Evolutionary conservation across 208 protist genomes (phyloP).

Genomic region (Zelonia costaricensis): DNA sequence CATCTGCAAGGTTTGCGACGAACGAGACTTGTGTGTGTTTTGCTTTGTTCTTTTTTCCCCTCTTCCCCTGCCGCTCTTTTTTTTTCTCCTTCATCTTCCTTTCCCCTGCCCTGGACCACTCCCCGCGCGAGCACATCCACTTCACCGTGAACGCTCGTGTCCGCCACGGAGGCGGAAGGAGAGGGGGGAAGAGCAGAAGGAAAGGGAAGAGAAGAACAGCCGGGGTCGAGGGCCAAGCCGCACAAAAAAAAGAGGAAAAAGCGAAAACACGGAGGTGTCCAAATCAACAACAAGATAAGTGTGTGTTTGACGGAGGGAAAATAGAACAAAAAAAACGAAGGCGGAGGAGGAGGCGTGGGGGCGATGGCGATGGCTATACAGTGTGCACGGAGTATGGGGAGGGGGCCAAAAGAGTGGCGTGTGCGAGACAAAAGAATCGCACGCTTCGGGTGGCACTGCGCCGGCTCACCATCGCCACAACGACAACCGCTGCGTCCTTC

Average conservation of each 20-base stretch:
- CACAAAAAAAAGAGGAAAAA: neutral
- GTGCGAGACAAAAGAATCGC: too few species aligned
- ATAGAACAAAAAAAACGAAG: neutral
- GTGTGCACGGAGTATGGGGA: too few species aligned
- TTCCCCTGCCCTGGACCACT: too few species aligned
- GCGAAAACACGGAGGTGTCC: neutral
- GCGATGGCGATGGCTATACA: neutral
- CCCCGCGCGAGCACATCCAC: too few species aligned
- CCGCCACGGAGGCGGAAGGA: neutral
- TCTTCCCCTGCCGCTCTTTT: neutral
- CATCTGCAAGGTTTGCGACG: neutral
- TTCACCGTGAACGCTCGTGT: slow-evolving; percentile 6
- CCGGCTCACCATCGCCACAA: too few species aligned
- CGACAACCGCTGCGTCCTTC: too few species aligned
- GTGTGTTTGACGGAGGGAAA: too few species aligned
- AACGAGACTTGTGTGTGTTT: slow-evolving; percentile 1
- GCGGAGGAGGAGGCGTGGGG: neutral
- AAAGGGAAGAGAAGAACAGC: neutral
- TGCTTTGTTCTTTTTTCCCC: neutral
- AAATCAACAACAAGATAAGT: neutral
- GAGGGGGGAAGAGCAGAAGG: neutral
- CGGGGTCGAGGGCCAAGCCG: neutral
- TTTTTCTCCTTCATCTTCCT: neutral
- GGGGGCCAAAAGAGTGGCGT: too few species aligned
- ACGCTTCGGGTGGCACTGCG: too few species aligned